A percentile compares a stretch with the other conserved stretches of the same genome.
Evolutionary conservation across 2,329 filamentous ascomycete genomes (phyloP).

Genomic region (Teratosphaeria pseudoeucalypti): DNA sequence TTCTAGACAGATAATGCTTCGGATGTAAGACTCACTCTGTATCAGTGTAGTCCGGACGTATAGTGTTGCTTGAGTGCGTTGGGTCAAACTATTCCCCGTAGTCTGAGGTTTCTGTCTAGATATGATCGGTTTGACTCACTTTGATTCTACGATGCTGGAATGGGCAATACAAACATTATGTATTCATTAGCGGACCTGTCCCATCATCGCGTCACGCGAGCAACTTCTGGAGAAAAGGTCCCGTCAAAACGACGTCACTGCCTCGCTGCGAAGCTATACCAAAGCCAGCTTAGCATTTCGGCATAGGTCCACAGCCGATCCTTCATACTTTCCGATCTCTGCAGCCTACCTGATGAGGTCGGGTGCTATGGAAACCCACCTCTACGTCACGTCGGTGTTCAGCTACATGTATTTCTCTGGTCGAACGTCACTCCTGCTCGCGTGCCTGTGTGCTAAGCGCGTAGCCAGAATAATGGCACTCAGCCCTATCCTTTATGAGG

Average conservation of each 20-base stretch:
- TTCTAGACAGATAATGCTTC: not conserved
- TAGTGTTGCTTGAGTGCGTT: not conserved
- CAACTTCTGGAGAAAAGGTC: not conserved
- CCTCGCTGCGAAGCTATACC: not conserved
- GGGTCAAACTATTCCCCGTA: not conserved
- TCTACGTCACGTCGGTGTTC: not conserved
- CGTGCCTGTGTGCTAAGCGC: not conserved
- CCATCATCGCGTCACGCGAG: not conserved
- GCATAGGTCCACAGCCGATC: not conserved
- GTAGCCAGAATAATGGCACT: not conserved
- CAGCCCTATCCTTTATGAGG: not conserved
- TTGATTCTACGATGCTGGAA: not conserved
- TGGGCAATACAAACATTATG: not conserved
- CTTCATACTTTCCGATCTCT: not conserved
- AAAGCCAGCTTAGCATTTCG: not conserved
- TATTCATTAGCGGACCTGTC: not conserved
- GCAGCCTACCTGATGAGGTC: too few relatives aligned
- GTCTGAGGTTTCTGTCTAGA: not conserved
- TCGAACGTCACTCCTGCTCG: not conserved
- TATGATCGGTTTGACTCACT: not conserved
- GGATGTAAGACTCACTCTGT: not conserved
- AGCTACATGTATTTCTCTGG: not conserved
- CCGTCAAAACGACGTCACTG: not conserved
- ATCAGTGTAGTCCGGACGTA: not conserved
- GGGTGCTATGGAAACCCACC: too few relatives aligned